These are phyloP conservation scores for Lentinula aciculospora DNA, from an alignment of 768 basidiomycete genomes.

Conservation along the genomic window DNA sequence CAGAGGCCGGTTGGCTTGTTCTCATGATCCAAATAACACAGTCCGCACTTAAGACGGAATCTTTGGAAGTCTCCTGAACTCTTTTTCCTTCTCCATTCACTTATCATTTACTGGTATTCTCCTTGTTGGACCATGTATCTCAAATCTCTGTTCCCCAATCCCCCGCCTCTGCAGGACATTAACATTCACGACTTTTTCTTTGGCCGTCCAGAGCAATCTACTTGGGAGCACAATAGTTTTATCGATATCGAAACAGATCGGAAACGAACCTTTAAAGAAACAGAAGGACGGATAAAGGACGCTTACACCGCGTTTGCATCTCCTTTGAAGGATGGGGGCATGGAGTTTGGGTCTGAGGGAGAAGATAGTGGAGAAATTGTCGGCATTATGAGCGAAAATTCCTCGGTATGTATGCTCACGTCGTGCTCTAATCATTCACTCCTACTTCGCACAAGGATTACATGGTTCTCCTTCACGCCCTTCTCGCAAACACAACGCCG, in stretches of 20 bases:
- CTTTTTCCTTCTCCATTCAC: background rate
- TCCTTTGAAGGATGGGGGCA: constrained; percentile 44
- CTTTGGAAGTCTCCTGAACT: background rate
- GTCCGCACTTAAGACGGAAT: background rate
- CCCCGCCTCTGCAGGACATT: constrained; percentile 39
- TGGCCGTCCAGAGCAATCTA: constrained; percentile 44
- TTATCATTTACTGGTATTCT: too few relatives aligned
- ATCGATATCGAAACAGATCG: constrained; percentile 51
- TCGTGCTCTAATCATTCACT: too few relatives aligned
- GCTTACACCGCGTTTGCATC: constrained; percentile 52
- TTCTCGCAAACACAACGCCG: constrained; percentile 44
- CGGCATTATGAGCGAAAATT: constrained; percentile 69
- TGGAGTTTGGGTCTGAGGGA: constrained; percentile 41
- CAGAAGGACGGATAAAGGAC: constrained; percentile 44
- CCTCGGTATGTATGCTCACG: constrained; percentile 40
- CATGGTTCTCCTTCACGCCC: constrained; percentile 40
- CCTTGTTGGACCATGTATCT: constrained; percentile 36
- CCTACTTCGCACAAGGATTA: constrained; percentile 47
- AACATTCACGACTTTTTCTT: constrained; percentile 56
- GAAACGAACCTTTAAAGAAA: constrained; percentile 39
- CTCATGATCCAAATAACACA: background rate
- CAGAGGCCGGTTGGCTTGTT: background rate
- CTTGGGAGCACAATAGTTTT: constrained; percentile 52
- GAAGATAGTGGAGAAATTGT: constrained; percentile 43
- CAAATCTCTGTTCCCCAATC: constrained; percentile 51